Evolutionary conservation across 176 grass and related monocot species (phyloP), one percentile per base, ranked within the genome.

Genomic region (Musa acuminata): DNA sequence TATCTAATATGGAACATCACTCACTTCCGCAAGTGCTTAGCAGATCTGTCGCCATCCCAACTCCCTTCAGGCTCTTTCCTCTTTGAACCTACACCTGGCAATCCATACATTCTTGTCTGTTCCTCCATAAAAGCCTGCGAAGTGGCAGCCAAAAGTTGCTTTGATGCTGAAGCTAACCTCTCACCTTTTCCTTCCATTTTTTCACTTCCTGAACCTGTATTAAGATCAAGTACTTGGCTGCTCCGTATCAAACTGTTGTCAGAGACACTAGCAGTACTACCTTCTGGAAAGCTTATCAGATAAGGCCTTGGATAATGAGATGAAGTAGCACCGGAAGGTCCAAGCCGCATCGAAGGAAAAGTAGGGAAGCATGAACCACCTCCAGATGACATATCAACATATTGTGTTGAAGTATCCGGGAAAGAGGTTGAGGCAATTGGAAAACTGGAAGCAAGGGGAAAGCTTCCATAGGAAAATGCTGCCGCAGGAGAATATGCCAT

Each of bases 51-150:
- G 21, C 64, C 66, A 77, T 96, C 92, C 84, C 89, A 89, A 81
- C 84, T 84, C 57, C 89, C 80, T 64, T 96, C 92, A 12, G 80
- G 87, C 29, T 96, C 92, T 80, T 92, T 96, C 58, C 92, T 84
- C 74, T 92, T 96, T 76, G 77, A 65, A 79, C 76, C 86, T 68
- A 77, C 84, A 71, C 77, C 77, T 43, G 84, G 72, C 75, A 85
- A 68, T 62, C 89, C 86, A 73, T 80, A 96, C 17, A 84, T 72
- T 71, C 92, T 87, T 13, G 69, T 55, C 74, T 91, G 84, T 62
- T 92, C 89, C 9, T 89, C 90, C 53, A 65, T 80, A 80, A 92
- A 85, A 51, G 57, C 68, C 26, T 92, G 87, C 21, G 80, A 80
- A 20, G 84, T 77, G 24, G 78, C 62, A 64, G 86, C 85, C 35